Conservation (phyloP, 2,329 filamentous ascomycete species). For the Rachicladosporium sp. region DNA sequence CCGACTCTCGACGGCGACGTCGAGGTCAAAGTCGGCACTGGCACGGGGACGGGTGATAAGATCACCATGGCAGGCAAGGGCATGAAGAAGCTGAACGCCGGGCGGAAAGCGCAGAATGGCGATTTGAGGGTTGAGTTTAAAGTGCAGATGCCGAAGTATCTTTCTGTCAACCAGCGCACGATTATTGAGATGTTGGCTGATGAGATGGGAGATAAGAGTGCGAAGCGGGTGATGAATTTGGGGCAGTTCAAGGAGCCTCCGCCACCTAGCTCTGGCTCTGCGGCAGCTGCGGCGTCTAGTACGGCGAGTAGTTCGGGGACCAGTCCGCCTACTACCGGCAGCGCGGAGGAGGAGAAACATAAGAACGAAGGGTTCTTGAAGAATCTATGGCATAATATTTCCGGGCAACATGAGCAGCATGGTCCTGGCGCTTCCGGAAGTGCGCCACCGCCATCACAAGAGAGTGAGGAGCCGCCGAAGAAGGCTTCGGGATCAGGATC, state of each 20-base stretch:
- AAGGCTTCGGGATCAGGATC: constrained; percentile 25
- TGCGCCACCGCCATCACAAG: constrained; percentile 9
- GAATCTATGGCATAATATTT: constrained; percentile 83
- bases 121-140: constrained; percentile 92
- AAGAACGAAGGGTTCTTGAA: constrained; percentile 85
- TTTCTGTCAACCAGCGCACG: constrained; percentile 80
- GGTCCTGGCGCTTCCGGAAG: constrained; percentile 6
- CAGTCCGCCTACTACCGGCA: constrained; percentile 6
- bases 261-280: constrained; percentile 3
- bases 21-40: constrained; percentile 80
- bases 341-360: constrained; percentile 30
- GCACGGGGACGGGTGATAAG: constrained; percentile 83
- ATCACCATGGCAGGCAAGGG: constrained; percentile 83
- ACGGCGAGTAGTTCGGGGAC: not conserved
- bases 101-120: constrained; percentile 55
- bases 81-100: constrained; percentile 67
- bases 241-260: constrained; percentile 29
- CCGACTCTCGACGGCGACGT: constrained; percentile 86
- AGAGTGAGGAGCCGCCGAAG: constrained; percentile 21
- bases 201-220: constrained; percentile 85
- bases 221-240: constrained; percentile 85
- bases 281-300: not conserved
- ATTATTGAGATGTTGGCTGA: constrained; percentile 93
- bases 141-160: constrained; percentile 87
- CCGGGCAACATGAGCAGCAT: constrained; percentile 49